A percentile compares a stretch with the other conserved stretches of the same genome.
Conservation (phyloP, 352 stramenopile genomes). For the Globisporangium middletonii region DNA sequence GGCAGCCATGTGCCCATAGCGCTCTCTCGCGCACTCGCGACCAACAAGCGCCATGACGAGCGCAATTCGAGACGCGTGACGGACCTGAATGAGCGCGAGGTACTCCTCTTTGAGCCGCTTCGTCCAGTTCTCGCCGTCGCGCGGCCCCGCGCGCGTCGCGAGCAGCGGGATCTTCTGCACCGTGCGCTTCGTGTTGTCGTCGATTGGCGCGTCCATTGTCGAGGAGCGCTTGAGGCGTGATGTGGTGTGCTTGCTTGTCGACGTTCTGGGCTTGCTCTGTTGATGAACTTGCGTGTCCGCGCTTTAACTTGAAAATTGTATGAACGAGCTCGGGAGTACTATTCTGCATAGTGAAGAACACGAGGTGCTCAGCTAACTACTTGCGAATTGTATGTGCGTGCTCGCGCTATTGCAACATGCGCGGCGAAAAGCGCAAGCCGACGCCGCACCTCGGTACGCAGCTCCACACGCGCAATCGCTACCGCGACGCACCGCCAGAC, state of each 20-base stretch:
- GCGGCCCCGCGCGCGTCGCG: slow-evolving; percentile 64
- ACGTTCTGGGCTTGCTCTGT: too few species aligned
- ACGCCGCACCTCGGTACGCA: slow-evolving; percentile 59
- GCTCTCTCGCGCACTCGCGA: not conserved
- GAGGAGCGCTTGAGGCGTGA: too few species aligned
- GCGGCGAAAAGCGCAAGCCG: slow-evolving; percentile 38
- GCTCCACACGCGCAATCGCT: slow-evolving; percentile 72
- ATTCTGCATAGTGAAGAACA: too few species aligned
- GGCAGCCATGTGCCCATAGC: too few species aligned
- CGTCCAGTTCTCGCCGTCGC: slow-evolving; percentile 76
- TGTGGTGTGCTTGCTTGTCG: too few species aligned
- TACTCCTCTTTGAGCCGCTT: slow-evolving; percentile 87
- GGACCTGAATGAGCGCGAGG: slow-evolving; percentile 71
- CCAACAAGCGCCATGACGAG: not conserved
- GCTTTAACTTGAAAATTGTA: too few species aligned
- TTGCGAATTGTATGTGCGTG: too few species aligned
- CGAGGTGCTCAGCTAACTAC: too few species aligned
- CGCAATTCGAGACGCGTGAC: not conserved
- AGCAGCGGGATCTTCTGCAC: slow-evolving; percentile 85
- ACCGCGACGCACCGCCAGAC: slow-evolving; percentile 56
- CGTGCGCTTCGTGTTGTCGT: slow-evolving; percentile 73
- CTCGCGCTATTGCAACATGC: slow-evolving; percentile 10
- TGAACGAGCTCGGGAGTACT: too few species aligned
- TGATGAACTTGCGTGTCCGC: too few species aligned
- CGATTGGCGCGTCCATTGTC: slow-evolving; percentile 70